Base-by-base conservation (phyloP, 2,329 filamentous ascomycete genomes). In the Aspergillus sp. region DNA sequence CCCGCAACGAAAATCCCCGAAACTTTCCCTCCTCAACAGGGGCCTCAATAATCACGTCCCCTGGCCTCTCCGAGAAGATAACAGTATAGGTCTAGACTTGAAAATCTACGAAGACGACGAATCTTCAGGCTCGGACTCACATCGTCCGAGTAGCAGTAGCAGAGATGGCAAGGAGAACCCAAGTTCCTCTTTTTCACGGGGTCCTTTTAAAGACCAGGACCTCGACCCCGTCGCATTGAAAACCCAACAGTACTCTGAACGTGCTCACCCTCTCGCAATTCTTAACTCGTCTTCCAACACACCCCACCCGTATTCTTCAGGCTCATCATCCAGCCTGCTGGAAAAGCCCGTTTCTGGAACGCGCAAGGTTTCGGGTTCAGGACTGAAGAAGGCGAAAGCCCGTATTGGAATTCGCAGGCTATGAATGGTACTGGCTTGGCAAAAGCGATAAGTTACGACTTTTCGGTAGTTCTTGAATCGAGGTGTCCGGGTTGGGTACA, bases 351-450 rank as follows among this genome's bases (percentile, higher is more conserved):
- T 55, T 9, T 41, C 56, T 3, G 59, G 63, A 5, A 42, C 51
- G 2, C 66, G 70, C 51, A 74, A 69, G 46, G 65, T 65, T 11
- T 64, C 63, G 2, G 57, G 58, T 5, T 56, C 57, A 3, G 40
- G 42, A 3, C 5, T 22, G 33, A 61, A 61, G 22, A 74, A 73
- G 50, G 33, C 62, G 6, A 75, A 75, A 57, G 68, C 73, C 2
- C 68, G 73, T 13, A 68, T 72, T 48, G 73, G 73, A 0, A 63
- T 75, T 27, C 70, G 73, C 37, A 66, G 73, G 46, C 61, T 75
- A 37, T 75, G 57, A 68, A 13, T 12, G 19, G 8, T 27, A 4
- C 11, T 45, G 13, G 12, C 20, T 13, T 24, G 19, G 9, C 7
- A 20, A 19, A 22, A 22, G 19, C 19, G 20, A 4, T 7, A 5